phyloP scores from a whole-genome alignment of 2,329 filamentous ascomycete species.

The Aspergillus spinulosporus region DNA sequence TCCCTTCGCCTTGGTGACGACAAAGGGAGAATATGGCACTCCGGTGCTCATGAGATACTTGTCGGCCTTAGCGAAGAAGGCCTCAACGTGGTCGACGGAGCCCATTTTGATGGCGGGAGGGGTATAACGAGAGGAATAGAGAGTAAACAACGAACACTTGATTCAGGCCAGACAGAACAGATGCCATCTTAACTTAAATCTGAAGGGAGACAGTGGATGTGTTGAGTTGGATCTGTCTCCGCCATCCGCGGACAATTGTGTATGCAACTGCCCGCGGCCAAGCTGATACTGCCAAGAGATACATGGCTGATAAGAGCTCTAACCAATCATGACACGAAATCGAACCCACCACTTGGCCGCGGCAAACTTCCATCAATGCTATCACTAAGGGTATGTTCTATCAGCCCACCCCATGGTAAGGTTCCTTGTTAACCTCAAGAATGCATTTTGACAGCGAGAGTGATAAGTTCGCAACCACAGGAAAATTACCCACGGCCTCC shows the following conservation, averaged over 20 bases:
- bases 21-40: constrained; percentile 38
- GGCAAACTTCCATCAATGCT: background rate
- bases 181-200: background rate
- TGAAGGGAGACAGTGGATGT: background rate
- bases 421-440: background rate
- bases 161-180: background rate
- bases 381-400: background rate
- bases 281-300: background rate
- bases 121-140: background rate
- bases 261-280: background rate
- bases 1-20: constrained; percentile 51
- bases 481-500: background rate
- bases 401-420: background rate
- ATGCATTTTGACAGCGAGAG: background rate
- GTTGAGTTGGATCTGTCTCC: background rate
- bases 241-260: background rate
- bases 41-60: constrained; percentile 48
- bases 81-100: background rate
- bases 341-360: constrained; percentile 6
- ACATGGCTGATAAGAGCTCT: background rate
- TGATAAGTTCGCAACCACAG: background rate
- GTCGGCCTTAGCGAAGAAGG: constrained; percentile 39
- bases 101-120: background rate
- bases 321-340: background rate
- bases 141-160: background rate